These are phyloP conservation scores for Gastrolobium villosum DNA, from an alignment of 306 rosid species.

Conservation along the genomic window DNA sequence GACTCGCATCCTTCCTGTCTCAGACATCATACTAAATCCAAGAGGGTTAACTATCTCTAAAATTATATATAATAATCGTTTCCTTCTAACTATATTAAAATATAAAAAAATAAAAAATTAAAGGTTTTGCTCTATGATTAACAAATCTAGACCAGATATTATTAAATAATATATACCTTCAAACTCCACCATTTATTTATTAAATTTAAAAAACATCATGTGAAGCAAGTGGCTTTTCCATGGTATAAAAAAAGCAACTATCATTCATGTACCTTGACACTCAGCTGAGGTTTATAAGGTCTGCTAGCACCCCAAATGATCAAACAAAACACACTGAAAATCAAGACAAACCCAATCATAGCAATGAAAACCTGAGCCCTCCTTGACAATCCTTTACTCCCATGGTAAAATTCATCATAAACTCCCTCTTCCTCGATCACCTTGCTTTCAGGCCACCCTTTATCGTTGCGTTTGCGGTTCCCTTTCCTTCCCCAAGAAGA, in stretches of 20 bases:
- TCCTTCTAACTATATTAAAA: slow-evolving; percentile 5
- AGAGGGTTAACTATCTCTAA: slow-evolving; percentile 12
- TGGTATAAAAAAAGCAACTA: background rate
- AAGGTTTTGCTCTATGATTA: background rate
- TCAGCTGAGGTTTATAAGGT: slow-evolving; percentile 62
- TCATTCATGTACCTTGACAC: slow-evolving; percentile 65
- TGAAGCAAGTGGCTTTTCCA: slow-evolving; percentile 22
- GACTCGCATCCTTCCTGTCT: slow-evolving; percentile 2
- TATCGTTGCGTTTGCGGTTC: slow-evolving; percentile 53
- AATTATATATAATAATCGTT: background rate
- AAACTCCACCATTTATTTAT: slow-evolving; percentile 30
- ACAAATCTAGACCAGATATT: background rate
- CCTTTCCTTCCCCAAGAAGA: slow-evolving; percentile 54
- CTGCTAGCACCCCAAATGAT: slow-evolving; percentile 78
- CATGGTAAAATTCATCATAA: slow-evolving; percentile 50
- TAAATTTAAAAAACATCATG: background rate
- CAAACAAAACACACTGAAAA: slow-evolving; percentile 74
- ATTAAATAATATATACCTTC: background rate
- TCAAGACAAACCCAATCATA: slow-evolving; percentile 58
- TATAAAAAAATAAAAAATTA: too few species aligned
- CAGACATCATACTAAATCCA: slow-evolving; percentile 16
- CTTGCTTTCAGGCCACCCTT: slow-evolving; percentile 72
- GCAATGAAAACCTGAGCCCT: slow-evolving; percentile 64
- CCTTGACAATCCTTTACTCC: slow-evolving; percentile 53
- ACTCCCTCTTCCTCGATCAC: slow-evolving; percentile 81